Percentiles rank a stretch among this genome's conserved stretches.
Conservation (phyloP, 2,329 filamentous ascomycete genomes). For the Alternaria sp. region DNA sequence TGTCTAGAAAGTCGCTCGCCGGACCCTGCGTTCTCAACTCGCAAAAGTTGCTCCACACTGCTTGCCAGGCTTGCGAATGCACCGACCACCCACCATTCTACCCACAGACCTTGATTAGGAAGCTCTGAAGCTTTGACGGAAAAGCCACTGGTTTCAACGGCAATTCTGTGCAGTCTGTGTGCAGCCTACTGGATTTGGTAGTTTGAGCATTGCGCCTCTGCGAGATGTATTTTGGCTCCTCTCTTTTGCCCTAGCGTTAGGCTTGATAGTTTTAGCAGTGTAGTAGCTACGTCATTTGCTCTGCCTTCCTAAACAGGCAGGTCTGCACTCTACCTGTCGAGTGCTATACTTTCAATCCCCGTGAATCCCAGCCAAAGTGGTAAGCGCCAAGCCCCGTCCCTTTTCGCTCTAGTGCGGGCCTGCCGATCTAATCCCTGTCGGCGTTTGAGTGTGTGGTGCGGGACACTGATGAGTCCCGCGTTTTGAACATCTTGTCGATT, state of each 20-base stretch:
- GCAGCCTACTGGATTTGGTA: constrained; percentile 39
- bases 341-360: constrained; percentile 7
- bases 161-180: constrained; percentile 9
- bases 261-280: neutral
- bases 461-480: constrained; percentile 20
- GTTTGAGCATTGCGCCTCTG: constrained; percentile 27
- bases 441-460: constrained; percentile 15
- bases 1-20: neutral
- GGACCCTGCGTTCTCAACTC: constrained; percentile 20
- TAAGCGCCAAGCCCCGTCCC: neutral
- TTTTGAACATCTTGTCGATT: constrained; percentile 11
- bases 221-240: neutral
- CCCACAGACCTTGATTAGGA: constrained; percentile 39
- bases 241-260: constrained; percentile 9
- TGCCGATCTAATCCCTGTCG: constrained; percentile 14
- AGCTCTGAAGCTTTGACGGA: constrained; percentile 49
- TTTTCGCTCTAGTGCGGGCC: constrained; percentile 14
- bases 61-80: constrained; percentile 22
- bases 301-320: constrained; percentile 2
- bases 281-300: neutral
- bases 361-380: neutral
- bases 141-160: constrained; percentile 40
- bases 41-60: constrained; percentile 18
- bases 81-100: constrained; percentile 29
- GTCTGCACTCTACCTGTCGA: constrained; percentile 2